These are phyloP conservation scores for Phytophthora fragariae DNA, from an alignment of 352 stramenopile genomes.

Conservation along the genomic window DNA sequence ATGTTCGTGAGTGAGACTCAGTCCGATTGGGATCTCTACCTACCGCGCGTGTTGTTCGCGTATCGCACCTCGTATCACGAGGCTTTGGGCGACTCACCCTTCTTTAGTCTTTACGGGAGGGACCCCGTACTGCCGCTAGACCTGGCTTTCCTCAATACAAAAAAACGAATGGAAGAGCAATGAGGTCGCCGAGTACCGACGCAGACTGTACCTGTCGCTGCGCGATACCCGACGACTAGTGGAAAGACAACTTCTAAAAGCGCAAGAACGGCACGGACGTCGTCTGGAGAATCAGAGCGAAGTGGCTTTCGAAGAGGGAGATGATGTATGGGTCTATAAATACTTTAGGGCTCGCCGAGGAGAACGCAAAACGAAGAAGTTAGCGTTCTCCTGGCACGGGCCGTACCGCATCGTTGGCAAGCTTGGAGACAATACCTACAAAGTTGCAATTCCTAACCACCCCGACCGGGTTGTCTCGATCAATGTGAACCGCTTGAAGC, in stretches of 20 bases:
- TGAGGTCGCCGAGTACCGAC: not conserved
- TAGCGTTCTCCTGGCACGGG: constrained; percentile 20
- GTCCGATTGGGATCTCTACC: not conserved
- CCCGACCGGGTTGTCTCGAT: too few species aligned
- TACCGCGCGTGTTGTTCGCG: constrained; percentile 2
- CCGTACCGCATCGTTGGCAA: not conserved
- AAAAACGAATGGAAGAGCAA: constrained; percentile 15
- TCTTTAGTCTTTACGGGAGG: constrained; percentile 13
- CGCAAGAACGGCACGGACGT: not conserved
- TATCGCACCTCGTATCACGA: constrained; percentile 19
- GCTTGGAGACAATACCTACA: too few species aligned
- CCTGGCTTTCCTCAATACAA: constrained; percentile 14
- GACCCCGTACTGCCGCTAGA: constrained; percentile 11
- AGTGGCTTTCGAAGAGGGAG: not conserved
- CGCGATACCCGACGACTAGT: constrained; percentile 1
- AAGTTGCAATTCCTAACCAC: too few species aligned
- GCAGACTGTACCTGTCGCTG: not conserved
- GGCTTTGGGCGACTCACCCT: constrained; percentile 7
- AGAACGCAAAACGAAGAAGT: constrained; percentile 3
- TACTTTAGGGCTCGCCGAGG: constrained; percentile 2
- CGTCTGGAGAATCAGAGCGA: not conserved
- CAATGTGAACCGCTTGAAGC: too few species aligned
- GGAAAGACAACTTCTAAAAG: constrained; percentile 9
- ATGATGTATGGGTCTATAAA: constrained; percentile 14
- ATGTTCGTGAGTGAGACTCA: not conserved